Conservation (phyloP, 345 rosid species). For the Noccaea bulbosa region DNA sequence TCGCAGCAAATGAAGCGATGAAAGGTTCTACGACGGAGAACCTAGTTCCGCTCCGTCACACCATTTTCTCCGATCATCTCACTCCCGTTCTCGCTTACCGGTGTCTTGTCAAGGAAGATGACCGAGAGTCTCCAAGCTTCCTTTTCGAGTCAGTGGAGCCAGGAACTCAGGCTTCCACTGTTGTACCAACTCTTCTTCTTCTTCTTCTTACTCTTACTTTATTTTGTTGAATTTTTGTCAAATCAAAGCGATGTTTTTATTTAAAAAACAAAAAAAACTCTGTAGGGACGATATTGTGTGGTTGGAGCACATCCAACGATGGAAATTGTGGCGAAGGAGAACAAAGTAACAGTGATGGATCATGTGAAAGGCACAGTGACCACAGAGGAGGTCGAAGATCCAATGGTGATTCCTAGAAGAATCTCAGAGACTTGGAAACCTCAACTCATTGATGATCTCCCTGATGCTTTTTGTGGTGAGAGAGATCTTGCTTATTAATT, state of each 20-base stretch:
- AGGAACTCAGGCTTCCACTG: conserved; percentile 59
- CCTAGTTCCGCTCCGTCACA: conserved; percentile 62
- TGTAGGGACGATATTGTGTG: conserved; percentile 79
- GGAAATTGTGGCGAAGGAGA: conserved; percentile 83
- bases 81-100: conserved; percentile 87
- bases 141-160: conserved; percentile 83
- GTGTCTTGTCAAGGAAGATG: conserved; percentile 83
- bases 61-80: conserved; percentile 82
- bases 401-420: conserved; percentile 73
- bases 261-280: background rate
- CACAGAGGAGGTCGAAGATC: conserved; percentile 81
- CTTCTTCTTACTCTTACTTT: background rate
- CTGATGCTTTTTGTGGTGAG: conserved; percentile 82
- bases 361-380: conserved; percentile 54
- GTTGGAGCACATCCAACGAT: conserved; percentile 84
- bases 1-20: conserved; percentile 54
- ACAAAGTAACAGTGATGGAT: conserved; percentile 72
- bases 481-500: conserved; percentile 11
- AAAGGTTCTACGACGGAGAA: conserved; percentile 70
- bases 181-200: conserved; percentile 46
- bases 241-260: background rate
- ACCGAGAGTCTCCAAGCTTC: conserved; percentile 86
- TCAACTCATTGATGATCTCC: conserved; percentile 75
- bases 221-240: background rate
- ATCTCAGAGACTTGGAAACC: conserved; percentile 76